A percentile compares a stretch with the other conserved stretches of the same genome.
phyloP scores from a whole-genome alignment of 805 yeast species.

The Ogataea allantospora region DNA sequence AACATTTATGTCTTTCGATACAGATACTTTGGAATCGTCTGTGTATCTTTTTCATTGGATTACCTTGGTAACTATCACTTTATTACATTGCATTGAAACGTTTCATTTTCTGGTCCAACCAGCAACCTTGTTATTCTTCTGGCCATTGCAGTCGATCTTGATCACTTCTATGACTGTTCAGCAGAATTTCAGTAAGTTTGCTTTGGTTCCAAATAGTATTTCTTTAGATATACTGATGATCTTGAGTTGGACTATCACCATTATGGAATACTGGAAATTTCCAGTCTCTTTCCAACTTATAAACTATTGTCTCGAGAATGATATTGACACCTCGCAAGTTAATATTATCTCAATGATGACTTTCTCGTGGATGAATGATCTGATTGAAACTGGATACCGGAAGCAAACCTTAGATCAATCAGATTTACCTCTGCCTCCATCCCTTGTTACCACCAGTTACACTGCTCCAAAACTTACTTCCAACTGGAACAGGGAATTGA shows the following conservation, averaged over 20 bases:
- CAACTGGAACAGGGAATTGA: conserved; percentile 36
- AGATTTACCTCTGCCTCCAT: conserved; percentile 43
- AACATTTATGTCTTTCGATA: conserved; percentile 6
- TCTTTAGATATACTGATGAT: conserved; percentile 27
- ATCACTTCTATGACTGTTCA: conserved; percentile 20
- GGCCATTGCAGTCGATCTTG: conserved; percentile 34
- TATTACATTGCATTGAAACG: conserved; percentile 45
- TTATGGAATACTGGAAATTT: conserved; percentile 37
- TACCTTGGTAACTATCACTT: conserved; percentile 33
- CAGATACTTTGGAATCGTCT: background rate
- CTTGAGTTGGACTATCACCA: conserved; percentile 33
- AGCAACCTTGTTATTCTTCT: conserved; percentile 40
- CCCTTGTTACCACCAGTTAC: conserved; percentile 34
- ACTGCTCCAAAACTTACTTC: conserved; percentile 31
- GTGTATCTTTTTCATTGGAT: conserved; percentile 7
- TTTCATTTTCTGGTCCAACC: conserved; percentile 38
- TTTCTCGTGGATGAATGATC: conserved; percentile 86
- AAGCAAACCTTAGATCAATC: conserved; percentile 36
- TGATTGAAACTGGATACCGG: conserved; percentile 69
- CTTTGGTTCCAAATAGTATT: conserved; percentile 10
- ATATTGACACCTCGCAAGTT: conserved; percentile 33
- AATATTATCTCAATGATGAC: conserved; percentile 75
- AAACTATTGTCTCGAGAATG: conserved; percentile 34
- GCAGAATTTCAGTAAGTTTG: conserved; percentile 32
- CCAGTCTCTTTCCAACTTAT: conserved; percentile 40